Percentiles rank a stretch among this genome's conserved stretches.
These are phyloP conservation scores for Aurinia saxatilis DNA, from an alignment of 345 rosid species.

Conservation along the genomic window DNA sequence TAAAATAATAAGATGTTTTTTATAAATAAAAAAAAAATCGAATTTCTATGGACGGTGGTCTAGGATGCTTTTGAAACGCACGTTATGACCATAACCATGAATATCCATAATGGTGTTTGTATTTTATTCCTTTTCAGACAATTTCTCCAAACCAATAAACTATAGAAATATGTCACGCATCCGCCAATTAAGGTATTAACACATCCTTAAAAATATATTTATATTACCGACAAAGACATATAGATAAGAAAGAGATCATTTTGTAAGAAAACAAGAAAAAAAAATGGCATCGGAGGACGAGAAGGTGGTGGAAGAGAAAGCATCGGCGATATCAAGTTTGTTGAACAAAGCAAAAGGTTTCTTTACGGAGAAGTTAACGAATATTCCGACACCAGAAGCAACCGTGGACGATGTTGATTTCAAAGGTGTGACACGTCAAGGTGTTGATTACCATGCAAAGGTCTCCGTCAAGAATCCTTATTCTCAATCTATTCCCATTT, in stretches of 20 bases:
- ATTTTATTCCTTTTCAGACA: too few species aligned
- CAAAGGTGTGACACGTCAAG: constrained; percentile 44
- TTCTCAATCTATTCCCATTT: constrained; percentile 57
- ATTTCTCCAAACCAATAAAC: too few species aligned
- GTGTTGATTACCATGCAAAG: constrained; percentile 56
- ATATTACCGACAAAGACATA: background rate
- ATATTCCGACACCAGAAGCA: constrained; percentile 71
- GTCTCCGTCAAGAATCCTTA: constrained; percentile 76
- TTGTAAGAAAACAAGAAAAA: background rate
- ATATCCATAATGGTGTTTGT: too few species aligned
- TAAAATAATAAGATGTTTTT: too few species aligned
- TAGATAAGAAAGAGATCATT: background rate
- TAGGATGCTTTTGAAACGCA: too few species aligned
- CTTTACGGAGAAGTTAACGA: constrained; percentile 61
- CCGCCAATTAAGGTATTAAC: constrained; percentile 13
- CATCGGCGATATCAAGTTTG: constrained; percentile 29
- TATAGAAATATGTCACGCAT: constrained; percentile 8
- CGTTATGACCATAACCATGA: too few species aligned
- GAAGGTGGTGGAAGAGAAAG: constrained; percentile 22
- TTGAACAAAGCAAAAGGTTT: constrained; percentile 66
- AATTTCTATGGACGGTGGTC: too few species aligned
- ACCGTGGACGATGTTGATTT: constrained; percentile 53
- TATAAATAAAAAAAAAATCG: too few species aligned
- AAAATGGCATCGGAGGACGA: constrained; percentile 23
- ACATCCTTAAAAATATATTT: background rate